Evolutionary conservation across 495 filamentous ascomycete species (phyloP).

Genomic region (Penicillium malachiteum): DNA sequence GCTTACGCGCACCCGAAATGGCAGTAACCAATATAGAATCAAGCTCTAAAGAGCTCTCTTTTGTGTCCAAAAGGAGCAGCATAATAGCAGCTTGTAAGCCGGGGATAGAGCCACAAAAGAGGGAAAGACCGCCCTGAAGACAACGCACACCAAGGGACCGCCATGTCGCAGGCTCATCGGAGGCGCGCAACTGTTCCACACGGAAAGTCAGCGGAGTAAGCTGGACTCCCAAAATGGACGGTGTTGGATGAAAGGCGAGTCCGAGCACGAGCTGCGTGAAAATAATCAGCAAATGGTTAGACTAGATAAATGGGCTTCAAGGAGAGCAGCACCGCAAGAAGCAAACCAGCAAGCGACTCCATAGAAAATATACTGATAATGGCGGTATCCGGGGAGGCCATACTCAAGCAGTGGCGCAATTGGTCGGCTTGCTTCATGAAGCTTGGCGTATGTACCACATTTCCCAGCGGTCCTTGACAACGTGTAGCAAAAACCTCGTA

Average conservation of each 20-base stretch:
- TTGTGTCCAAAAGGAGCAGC: conserved; percentile 29
- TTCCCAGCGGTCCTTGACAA: conserved; percentile 29
- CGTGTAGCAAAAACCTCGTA: conserved; percentile 27
- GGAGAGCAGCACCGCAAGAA: conserved; percentile 5
- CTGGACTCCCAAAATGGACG: not conserved
- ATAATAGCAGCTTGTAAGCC: conserved; percentile 30
- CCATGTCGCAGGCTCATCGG: conserved; percentile 14
- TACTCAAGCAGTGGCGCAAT: conserved; percentile 1
- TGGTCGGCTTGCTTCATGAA: conserved; percentile 18
- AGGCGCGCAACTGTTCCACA: conserved; percentile 10
- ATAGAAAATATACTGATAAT: conserved; percentile 3
- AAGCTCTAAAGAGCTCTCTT: conserved; percentile 19
- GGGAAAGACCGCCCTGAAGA: conserved; percentile 19
- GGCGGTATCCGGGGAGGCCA: not conserved
- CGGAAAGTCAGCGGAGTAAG: not conserved
- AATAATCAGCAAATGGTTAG: conserved; percentile 1
- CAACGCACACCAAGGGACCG: conserved; percentile 27
- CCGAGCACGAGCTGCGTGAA: conserved; percentile 11
- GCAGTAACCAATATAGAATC: conserved; percentile 30
- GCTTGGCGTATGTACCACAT: conserved; percentile 23
- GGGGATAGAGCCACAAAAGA: conserved; percentile 32
- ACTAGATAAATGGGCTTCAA: not conserved
- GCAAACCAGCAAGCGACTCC: conserved; percentile 6
- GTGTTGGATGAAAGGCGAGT: conserved; percentile 11
- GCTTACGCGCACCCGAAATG: conserved; percentile 30